Percentiles rank a stretch among this genome's conserved stretches.
Conservation (phyloP, 2,329 filamentous ascomycete species). For the Aspergillus fijiensis region DNA sequence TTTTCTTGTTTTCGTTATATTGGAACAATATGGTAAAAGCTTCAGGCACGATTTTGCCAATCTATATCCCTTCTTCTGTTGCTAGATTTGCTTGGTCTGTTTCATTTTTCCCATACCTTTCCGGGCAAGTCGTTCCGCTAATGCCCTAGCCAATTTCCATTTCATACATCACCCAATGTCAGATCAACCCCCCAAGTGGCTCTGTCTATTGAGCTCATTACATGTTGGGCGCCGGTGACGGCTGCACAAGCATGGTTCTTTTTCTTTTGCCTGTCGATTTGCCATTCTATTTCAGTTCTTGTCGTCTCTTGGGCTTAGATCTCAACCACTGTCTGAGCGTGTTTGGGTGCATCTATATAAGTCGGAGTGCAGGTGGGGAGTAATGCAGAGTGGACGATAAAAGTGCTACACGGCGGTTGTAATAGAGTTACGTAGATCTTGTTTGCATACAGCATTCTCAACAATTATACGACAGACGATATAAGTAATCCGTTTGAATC, state of each 20-base stretch:
- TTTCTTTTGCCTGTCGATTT: background rate
- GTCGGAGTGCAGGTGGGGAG: slow-evolving; percentile 10
- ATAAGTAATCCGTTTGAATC: background rate
- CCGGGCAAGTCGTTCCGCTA: background rate
- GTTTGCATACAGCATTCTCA: background rate
- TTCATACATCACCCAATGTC: background rate
- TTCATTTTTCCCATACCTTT: background rate
- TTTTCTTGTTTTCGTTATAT: slow-evolving; percentile 15
- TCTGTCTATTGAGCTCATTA: background rate
- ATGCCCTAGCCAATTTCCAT: background rate
- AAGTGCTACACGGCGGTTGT: slow-evolving; percentile 6
- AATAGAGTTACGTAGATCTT: background rate
- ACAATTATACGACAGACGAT: background rate
- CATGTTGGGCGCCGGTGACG: background rate
- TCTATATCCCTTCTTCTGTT: slow-evolving; percentile 12
- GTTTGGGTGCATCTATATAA: slow-evolving; percentile 19
- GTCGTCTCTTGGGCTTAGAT: slow-evolving; percentile 16
- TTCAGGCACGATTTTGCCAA: slow-evolving; percentile 10
- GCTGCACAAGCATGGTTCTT: background rate
- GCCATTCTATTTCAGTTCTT: slow-evolving; percentile 3
- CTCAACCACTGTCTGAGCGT: slow-evolving; percentile 17
- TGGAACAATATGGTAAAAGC: slow-evolving; percentile 23
- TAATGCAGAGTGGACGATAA: slow-evolving; percentile 11
- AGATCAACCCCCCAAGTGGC: background rate
- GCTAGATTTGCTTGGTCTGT: slow-evolving; percentile 13